Evolutionary conservation across 164 flowering plant genomes (phyloP).

Genomic region (Umbilicus rupestris): DNA sequence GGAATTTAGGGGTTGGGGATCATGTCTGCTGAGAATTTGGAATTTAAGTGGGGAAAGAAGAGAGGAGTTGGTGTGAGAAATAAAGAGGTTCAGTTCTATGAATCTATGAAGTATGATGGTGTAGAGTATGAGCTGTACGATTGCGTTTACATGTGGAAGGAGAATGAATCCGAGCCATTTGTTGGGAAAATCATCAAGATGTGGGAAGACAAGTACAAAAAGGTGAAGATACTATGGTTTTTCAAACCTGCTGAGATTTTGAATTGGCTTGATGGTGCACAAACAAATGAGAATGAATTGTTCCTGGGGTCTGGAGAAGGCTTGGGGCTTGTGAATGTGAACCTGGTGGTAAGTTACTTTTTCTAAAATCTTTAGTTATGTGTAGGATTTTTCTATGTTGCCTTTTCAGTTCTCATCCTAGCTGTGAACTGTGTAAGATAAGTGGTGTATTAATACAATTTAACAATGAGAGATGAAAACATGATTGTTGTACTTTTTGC

Average conservation of each 20-base stretch:
- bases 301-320: slow-evolving; percentile 83
- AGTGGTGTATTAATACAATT: no score
- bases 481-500: no score
- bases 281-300: slow-evolving; percentile 42
- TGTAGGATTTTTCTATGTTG: background rate
- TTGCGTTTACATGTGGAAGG: slow-evolving; percentile 44
- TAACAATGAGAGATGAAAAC: no score
- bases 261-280: slow-evolving; percentile 26
- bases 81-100: slow-evolving; percentile 55
- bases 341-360: slow-evolving; percentile 57
- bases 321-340: slow-evolving; percentile 49
- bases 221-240: slow-evolving; percentile 69
- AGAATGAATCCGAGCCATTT: slow-evolving; percentile 49
- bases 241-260: slow-evolving; percentile 56
- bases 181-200: slow-evolving; percentile 72
- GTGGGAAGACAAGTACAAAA: slow-evolving; percentile 51
- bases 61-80: slow-evolving; percentile 49
- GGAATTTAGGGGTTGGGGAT: background rate
- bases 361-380: background rate
- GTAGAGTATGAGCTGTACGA: slow-evolving; percentile 57
- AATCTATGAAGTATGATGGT: slow-evolving; percentile 74
- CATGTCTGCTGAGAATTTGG: slow-evolving; percentile 27
- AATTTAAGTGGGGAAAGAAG: slow-evolving; percentile 76
- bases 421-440: no score
- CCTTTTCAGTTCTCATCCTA: no score